Conservation (phyloP, 192 early-diverging fungal species). For the Coemansia sp. region DNA sequence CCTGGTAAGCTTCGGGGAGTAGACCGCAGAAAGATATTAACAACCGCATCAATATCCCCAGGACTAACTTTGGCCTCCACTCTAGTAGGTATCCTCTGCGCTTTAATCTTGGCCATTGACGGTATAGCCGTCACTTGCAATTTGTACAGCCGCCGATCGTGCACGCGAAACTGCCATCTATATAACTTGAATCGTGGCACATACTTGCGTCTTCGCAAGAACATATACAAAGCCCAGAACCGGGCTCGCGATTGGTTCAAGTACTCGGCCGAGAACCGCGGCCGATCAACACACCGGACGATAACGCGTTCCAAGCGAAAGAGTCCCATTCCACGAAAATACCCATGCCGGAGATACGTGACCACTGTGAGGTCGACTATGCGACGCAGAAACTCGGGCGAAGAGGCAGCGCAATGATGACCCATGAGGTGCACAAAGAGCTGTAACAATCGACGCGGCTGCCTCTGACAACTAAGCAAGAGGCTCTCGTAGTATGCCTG, state of each 20-base stretch:
- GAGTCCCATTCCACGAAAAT: constrained; percentile 29
- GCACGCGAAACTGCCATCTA: constrained; percentile 16
- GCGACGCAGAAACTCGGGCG: constrained; percentile 9
- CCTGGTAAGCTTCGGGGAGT: background rate
- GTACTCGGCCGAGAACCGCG: constrained; percentile 17
- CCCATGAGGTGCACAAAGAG: constrained; percentile 28
- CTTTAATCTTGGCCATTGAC: constrained; percentile 13
- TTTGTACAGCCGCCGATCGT: constrained; percentile 1
- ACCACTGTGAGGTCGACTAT: constrained; percentile 21
- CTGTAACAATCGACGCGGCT: constrained; percentile 11
- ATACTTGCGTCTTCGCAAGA: constrained; percentile 31
- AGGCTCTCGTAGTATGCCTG: constrained; percentile 39
- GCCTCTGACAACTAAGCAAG: background rate
- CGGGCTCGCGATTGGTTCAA: constrained; percentile 19
- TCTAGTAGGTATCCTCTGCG: constrained; percentile 8
- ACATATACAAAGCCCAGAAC: constrained; percentile 49
- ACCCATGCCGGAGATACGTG: constrained; percentile 15
- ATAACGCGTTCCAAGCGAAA: constrained; percentile 37
- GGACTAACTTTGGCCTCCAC: background rate
- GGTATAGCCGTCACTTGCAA: constrained; percentile 24
- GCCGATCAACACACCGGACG: constrained; percentile 17
- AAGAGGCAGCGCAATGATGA: constrained; percentile 17
- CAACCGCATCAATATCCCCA: constrained; percentile 13
- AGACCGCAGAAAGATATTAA: constrained; percentile 24
- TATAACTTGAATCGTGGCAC: constrained; percentile 25